These are phyloP conservation scores for Ceratonia siliqua DNA, from an alignment of 306 rosid species.

Conservation along the genomic window DNA sequence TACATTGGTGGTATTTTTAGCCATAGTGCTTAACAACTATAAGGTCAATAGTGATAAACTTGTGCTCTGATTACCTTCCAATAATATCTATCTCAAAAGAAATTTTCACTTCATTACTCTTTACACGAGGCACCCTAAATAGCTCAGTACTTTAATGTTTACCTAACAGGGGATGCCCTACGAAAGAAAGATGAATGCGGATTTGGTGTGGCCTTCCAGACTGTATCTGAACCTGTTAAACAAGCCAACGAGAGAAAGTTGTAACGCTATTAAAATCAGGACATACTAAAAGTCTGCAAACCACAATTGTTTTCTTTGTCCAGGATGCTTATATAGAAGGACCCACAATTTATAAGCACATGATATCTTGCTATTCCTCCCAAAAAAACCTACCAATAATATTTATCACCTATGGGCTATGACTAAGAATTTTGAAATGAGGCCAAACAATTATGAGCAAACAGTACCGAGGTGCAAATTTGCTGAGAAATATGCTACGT, in stretches of 20 bases:
- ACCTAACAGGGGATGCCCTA: conserved; percentile 89
- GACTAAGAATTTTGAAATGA: neutral
- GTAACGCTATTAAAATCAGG: conserved; percentile 5
- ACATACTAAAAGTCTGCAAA: neutral
- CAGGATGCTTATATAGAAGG: conserved; percentile 2
- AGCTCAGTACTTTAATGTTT: conserved; percentile 26
- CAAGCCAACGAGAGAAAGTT: conserved; percentile 25
- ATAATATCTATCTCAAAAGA: neutral
- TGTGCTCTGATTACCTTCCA: neutral
- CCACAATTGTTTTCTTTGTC: neutral
- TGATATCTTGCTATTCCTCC: neutral
- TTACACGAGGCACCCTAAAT: conserved; percentile 8
- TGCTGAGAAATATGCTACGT: neutral
- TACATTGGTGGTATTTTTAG: neutral
- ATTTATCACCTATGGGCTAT: neutral
- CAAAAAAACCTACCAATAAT: neutral
- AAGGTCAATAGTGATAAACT: neutral
- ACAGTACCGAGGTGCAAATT: neutral
- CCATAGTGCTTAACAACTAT: neutral
- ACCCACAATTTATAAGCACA: neutral
- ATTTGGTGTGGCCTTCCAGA: conserved; percentile 98
- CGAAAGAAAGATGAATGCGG: conserved; percentile 90
- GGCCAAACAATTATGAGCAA: neutral
- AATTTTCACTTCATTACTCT: conserved; percentile 18
- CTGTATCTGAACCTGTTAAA: conserved; percentile 80